Evolutionary conservation across 1,139 yeast species (phyloP).

Genomic region (Yamadazyma membranifaciens): DNA sequence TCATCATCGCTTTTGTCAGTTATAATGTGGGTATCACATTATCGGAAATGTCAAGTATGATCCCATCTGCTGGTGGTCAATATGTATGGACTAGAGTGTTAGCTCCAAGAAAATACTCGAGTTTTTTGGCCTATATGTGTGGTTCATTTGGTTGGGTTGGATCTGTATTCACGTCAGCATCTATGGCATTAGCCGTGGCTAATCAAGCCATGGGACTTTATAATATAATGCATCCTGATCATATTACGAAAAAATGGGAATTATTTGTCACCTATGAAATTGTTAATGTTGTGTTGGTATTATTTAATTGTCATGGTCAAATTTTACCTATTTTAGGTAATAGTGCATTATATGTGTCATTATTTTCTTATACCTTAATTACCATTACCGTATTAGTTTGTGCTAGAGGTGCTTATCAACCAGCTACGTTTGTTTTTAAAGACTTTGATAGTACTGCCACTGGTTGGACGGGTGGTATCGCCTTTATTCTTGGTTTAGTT

Average conservation of each 20-base stretch:
- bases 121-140: conserved; percentile 50
- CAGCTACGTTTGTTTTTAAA: conserved; percentile 38
- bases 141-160: conserved; percentile 62
- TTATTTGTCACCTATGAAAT: conserved; percentile 50
- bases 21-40: conserved; percentile 39
- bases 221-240: conserved; percentile 44
- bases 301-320: conserved; percentile 40
- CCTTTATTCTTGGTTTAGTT: conserved; percentile 42
- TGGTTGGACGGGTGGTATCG: conserved; percentile 44
- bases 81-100: conserved; percentile 59
- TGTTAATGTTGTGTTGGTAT: conserved; percentile 29
- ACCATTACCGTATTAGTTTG: conserved; percentile 38
- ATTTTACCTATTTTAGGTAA: conserved; percentile 37
- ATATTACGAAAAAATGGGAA: conserved; percentile 47
- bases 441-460: conserved; percentile 34
- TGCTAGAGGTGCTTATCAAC: conserved; percentile 34
- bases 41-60: conserved; percentile 52
- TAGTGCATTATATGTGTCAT: conserved; percentile 33
- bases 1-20: conserved; percentile 53
- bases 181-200: conserved; percentile 52
- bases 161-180: conserved; percentile 54
- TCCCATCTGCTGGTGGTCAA: conserved; percentile 61
- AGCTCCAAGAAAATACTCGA: conserved; percentile 48
- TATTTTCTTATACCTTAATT: conserved; percentile 35
- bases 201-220: conserved; percentile 50